phyloP scores from a whole-genome alignment of 1,139 yeast species.

The Hyphopichia buzzinii region DNA sequence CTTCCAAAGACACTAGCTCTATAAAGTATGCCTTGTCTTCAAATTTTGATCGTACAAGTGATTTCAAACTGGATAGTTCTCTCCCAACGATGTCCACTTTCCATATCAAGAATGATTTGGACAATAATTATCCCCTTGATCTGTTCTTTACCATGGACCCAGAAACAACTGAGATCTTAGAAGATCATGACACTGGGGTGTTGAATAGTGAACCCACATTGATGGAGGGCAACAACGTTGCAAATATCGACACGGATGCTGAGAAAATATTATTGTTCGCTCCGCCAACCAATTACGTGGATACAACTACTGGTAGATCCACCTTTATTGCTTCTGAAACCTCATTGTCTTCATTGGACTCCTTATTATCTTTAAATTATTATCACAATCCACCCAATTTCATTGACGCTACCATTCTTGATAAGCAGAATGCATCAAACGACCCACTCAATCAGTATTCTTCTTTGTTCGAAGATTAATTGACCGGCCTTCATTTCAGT shows the following conservation, averaged over 20 bases:
- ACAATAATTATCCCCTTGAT: background rate
- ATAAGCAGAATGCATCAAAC: background rate
- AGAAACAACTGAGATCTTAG: background rate
- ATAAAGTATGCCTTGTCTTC: background rate
- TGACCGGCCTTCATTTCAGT: constrained; percentile 1
- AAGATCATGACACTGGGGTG: background rate
- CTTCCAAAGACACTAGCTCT: background rate
- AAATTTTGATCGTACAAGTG: background rate
- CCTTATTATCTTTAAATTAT: constrained; percentile 5
- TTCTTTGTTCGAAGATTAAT: constrained; percentile 2
- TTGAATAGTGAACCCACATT: constrained; percentile 3
- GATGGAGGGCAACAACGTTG: background rate
- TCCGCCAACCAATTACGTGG: background rate
- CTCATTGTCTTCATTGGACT: constrained; percentile 7
- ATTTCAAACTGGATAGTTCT: background rate
- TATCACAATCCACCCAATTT: constrained; percentile 2
- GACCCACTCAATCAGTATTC: background rate
- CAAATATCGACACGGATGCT: background rate
- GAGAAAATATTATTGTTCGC: constrained; percentile 1
- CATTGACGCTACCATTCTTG: constrained; percentile 4
- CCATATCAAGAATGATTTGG: background rate
- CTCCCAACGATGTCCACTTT: constrained; percentile 2
- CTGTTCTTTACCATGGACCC: background rate
- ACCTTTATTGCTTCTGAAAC: constrained; percentile 5
- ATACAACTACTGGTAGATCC: background rate